Base-by-base conservation (phyloP, 2,329 filamentous ascomycete species). In the Orbilia quercus region DNA sequence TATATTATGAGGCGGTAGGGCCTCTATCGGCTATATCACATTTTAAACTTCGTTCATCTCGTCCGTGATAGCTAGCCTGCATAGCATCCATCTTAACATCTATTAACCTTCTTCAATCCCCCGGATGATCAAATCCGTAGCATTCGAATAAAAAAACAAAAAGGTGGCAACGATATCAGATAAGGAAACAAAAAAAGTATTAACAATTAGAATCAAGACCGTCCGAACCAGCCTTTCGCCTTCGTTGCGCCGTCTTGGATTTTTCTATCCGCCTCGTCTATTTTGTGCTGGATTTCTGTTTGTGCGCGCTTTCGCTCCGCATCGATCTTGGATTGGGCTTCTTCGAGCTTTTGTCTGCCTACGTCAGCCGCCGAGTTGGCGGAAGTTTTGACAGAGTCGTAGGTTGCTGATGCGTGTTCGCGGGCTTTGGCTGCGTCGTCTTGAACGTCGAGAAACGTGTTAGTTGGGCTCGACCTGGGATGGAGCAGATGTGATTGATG, bases 231-330 rank as follows among this genome's bases (percentile, higher is more conserved):
- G 9, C 67, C 67, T 12, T 64, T 58, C 3, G 67, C 67, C 59
- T 72, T 72, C 18, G 62, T 36, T 18, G 67, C 67, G 3, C 54
- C 51, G 2, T 72, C 59, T 28, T 72, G 67, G 28, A 72, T 65
- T 20, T 72, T 72, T 47, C 54, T 72, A 59, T 72, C 67, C 3
- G 67, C 53, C 16, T 72, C 67, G 42, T 72, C 67, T 31, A 72
- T 65, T 40, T 72, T 72, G 7, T 53, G 44, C 14, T 72, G 67
- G 47, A 65, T 53, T 18, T 72, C 67, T 7, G 45, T 18, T 23
- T 72, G 67, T 1, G 67, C 67, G 20, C 65, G 65, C 34, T 72
- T 72, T 2, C 67, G 20, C 16, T 72, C 67, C 1, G 59, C 51
- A 36, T 72, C 67, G 36, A 72, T 31, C 25, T 65, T 72, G 2